A percentile compares a stretch with the other conserved stretches of the same genome.
phyloP scores from a whole-genome alignment of 2,329 filamentous ascomycete species.

The Gnomoniopsis sp. region DNA sequence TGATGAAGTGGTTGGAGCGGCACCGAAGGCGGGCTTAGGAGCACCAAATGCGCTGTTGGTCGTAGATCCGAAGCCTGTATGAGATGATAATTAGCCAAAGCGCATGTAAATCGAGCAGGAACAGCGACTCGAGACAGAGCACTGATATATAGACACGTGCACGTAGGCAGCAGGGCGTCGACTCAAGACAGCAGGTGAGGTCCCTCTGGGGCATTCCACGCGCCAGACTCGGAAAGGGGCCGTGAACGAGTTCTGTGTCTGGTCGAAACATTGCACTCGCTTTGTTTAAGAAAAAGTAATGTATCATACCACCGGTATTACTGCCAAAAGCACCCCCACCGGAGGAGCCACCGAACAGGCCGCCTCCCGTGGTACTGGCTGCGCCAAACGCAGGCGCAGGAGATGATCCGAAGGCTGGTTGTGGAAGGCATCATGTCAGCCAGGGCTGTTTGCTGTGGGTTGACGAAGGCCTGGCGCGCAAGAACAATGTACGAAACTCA shows the following conservation, averaged over 20 bases:
- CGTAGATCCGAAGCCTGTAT: slow-evolving; percentile 33
- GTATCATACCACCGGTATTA: slow-evolving; percentile 26
- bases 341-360: slow-evolving; percentile 42
- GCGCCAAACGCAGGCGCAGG: slow-evolving; percentile 31
- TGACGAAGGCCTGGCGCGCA: slow-evolving; percentile 22
- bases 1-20: slow-evolving; percentile 35
- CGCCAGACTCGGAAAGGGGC: background rate
- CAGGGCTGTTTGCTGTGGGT: slow-evolving; percentile 13
- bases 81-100: slow-evolving; percentile 7
- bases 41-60: slow-evolving; percentile 33
- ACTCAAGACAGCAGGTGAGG: slow-evolving; percentile 1
- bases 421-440: slow-evolving; percentile 17
- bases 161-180: background rate
- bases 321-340: slow-evolving; percentile 35
- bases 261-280: slow-evolving; percentile 15
- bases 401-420: slow-evolving; percentile 36
- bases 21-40: slow-evolving; percentile 51
- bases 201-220: slow-evolving; percentile 9
- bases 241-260: slow-evolving; percentile 1
- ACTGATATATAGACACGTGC: background rate
- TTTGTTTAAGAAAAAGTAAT: slow-evolving; percentile 13
- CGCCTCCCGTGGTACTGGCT: slow-evolving; percentile 27
- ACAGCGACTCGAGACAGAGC: background rate
- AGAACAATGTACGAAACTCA: slow-evolving; percentile 4
- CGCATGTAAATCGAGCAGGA: background rate